These are phyloP conservation scores for Tricholoma sp. DNA, from an alignment of 768 basidiomycete genomes.

Conservation along the genomic window DNA sequence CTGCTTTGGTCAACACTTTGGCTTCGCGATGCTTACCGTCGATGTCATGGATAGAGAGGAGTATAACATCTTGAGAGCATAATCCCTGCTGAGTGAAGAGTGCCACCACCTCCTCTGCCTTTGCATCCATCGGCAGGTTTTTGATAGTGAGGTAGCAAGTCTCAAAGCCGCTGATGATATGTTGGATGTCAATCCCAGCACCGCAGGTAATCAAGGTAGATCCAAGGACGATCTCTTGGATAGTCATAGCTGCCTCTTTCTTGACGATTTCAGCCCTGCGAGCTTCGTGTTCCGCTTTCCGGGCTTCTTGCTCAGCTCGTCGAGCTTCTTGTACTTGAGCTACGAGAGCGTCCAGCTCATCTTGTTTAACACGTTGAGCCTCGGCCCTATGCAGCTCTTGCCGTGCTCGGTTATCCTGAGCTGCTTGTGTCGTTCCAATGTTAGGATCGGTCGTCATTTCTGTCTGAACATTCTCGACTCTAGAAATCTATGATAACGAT, in stretches of 20 bases:
- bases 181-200: conserved; percentile 42
- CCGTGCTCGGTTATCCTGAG: conserved; percentile 3
- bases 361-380: conserved; percentile 8
- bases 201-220: conserved; percentile 45
- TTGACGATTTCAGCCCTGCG: conserved; percentile 4
- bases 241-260: conserved; percentile 37
- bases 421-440: not conserved
- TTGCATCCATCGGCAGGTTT: conserved; percentile 38
- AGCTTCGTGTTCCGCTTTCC: not conserved
- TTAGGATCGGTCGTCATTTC: not conserved
- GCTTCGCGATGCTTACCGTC: conserved; percentile 30
- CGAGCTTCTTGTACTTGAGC: conserved; percentile 6
- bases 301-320: conserved; percentile 13
- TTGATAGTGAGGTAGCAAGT: conserved; percentile 41
- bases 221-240: conserved; percentile 39
- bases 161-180: conserved; percentile 47
- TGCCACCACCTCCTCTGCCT: conserved; percentile 31
- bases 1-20: conserved; percentile 36
- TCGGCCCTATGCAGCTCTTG: conserved; percentile 8
- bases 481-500: not conserved
- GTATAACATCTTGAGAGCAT: conserved; percentile 24
- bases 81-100: conserved; percentile 42
- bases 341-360: conserved; percentile 9
- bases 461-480: not conserved
- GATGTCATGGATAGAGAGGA: conserved; percentile 26